These are phyloP conservation scores for Pseudopyrenochaeta lycopersici DNA, from an alignment of 2,329 filamentous ascomycete genomes.

Conservation along the genomic window DNA sequence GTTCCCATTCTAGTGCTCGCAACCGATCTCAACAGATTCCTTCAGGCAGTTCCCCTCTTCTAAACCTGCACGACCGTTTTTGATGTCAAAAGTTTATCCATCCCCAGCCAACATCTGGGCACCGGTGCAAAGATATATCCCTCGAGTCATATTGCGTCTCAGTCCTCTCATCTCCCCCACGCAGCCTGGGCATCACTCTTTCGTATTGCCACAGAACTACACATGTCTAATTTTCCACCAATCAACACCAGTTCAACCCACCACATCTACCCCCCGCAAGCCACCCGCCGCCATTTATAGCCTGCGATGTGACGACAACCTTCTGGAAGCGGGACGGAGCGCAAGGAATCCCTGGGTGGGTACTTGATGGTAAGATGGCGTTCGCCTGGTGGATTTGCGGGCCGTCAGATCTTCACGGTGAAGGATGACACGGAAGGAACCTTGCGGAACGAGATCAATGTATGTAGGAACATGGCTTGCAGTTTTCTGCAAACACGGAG, in stretches of 20 bases:
- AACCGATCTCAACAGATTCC: neutral
- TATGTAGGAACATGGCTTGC: neutral
- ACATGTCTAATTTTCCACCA: neutral
- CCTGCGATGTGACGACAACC: neutral
- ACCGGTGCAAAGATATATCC: neutral
- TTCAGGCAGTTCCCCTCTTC: neutral
- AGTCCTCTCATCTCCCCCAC: neutral
- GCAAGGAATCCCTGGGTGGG: neutral
- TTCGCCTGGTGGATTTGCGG: neutral
- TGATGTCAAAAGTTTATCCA: neutral
- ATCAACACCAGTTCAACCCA: neutral
- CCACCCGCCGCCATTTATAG: slow-evolving; percentile 2
- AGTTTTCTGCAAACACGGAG: neutral
- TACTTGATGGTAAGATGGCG: neutral
- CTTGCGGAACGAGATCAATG: neutral
- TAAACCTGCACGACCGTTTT: neutral
- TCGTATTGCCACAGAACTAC: neutral
- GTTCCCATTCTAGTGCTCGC: neutral
- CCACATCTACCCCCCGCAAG: neutral
- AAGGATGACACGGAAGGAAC: neutral
- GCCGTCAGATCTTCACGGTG: neutral
- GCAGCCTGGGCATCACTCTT: neutral
- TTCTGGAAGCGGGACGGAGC: slow-evolving; percentile 1
- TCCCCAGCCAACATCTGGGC: neutral
- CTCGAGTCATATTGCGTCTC: neutral